These are phyloP conservation scores for Aspergillus aculeatinus DNA, from an alignment of 2,329 filamentous ascomycete genomes.

Conservation along the genomic window DNA sequence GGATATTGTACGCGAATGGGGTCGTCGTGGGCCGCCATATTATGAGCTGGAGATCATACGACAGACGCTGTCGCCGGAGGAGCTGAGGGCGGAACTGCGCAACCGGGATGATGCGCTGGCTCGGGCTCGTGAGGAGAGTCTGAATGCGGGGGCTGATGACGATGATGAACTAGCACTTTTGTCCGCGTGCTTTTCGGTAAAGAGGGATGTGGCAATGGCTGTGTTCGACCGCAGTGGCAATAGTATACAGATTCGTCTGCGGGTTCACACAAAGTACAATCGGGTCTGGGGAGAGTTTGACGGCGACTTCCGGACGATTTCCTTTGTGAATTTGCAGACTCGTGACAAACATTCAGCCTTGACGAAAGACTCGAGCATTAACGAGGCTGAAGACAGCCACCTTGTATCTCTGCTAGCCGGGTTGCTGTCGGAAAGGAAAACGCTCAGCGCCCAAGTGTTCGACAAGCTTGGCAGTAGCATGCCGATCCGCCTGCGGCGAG, in stretches of 20 bases:
- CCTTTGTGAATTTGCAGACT: background rate
- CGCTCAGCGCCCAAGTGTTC: background rate
- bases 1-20: slow-evolving; percentile 8
- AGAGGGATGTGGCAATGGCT: background rate
- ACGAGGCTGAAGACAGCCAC: too few species aligned
- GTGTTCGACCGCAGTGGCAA: background rate
- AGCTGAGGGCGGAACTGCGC: background rate
- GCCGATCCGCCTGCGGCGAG: background rate
- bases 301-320: background rate
- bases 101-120: background rate
- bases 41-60: background rate
- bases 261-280: background rate
- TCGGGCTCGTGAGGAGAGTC: background rate
- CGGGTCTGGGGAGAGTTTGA: background rate
- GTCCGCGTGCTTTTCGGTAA: background rate
- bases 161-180: too few species aligned
- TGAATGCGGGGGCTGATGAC: too few species aligned
- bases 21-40: background rate
- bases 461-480: background rate
- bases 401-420: background rate
- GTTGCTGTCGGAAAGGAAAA: background rate
- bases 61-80: background rate
- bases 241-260: background rate
- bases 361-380: background rate
- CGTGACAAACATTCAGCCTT: background rate